These are phyloP conservation scores for Chlorencoelia australis DNA, from an alignment of 2,329 filamentous ascomycete species.

Conservation along the genomic window DNA sequence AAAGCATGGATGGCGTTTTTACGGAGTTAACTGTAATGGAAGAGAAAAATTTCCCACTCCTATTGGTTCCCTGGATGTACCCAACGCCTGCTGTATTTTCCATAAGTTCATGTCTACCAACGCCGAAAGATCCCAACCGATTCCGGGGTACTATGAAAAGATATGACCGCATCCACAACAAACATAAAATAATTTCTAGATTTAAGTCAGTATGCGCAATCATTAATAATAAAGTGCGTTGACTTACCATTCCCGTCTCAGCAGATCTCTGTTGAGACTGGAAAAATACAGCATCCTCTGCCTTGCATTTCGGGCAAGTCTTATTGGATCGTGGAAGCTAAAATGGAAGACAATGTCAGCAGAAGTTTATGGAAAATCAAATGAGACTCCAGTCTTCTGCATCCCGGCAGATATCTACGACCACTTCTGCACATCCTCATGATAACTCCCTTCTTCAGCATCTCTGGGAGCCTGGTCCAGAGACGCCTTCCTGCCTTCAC, in stretches of 20 bases:
- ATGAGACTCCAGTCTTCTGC: conserved; percentile 9
- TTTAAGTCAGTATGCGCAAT: conserved; percentile 18
- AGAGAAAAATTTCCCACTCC: not conserved
- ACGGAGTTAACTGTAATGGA: conserved; percentile 1
- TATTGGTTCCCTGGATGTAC: not conserved
- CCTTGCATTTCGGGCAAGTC: conserved; percentile 73
- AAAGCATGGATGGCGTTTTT: conserved; percentile 5
- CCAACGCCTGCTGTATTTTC: conserved; percentile 9
- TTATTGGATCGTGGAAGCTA: conserved; percentile 88
- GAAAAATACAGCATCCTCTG: conserved; percentile 93
- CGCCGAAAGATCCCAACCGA: conserved; percentile 2
- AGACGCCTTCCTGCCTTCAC: conserved; percentile 20
- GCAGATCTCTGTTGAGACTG: conserved; percentile 95
- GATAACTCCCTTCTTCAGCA: too few species aligned
- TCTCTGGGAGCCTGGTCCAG: too few species aligned
- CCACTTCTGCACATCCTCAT: conserved; percentile 9
- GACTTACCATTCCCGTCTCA: conserved; percentile 92
- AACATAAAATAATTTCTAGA: conserved; percentile 82
- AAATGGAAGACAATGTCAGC: conserved; percentile 33
- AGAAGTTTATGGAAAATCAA: conserved; percentile 15
- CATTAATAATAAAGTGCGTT: not conserved
- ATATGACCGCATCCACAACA: conserved; percentile 91
- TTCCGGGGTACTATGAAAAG: conserved; percentile 42
- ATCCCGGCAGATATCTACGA: conserved; percentile 1
- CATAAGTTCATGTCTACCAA: conserved; percentile 3